Evolutionary conservation across 345 rosid genomes (phyloP).

Genomic region (Erysimum cheiranthoides): DNA sequence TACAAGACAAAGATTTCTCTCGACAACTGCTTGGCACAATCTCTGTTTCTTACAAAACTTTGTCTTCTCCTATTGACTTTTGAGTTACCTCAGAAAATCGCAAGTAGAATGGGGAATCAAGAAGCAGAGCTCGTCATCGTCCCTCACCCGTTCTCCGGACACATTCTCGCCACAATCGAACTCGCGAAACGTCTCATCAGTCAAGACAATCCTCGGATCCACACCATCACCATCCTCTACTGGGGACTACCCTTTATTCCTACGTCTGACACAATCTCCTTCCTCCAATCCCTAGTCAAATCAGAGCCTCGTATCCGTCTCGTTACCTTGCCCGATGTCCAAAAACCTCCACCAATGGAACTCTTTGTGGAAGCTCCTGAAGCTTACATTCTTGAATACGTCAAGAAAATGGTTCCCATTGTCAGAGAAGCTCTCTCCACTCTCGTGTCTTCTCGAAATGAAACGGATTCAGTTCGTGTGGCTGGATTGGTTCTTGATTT

Average conservation of each 20-base stretch:
- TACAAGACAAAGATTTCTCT: not conserved
- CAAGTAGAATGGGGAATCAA: slow-evolving; percentile 14
- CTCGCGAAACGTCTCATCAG: slow-evolving; percentile 49
- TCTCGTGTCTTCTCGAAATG: slow-evolving; percentile 17
- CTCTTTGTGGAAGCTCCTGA: slow-evolving; percentile 22
- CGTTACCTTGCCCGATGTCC: slow-evolving; percentile 16
- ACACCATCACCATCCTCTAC: slow-evolving; percentile 32
- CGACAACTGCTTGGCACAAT: not conserved
- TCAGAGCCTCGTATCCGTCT: slow-evolving; percentile 24
- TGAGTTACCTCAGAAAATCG: not conserved
- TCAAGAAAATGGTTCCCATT: slow-evolving; percentile 27
- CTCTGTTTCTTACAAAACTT: not conserved
- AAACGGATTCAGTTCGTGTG: slow-evolving; percentile 39
- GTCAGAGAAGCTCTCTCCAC: slow-evolving; percentile 15
- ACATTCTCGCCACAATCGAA: slow-evolving; percentile 52
- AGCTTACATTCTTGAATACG: slow-evolving; percentile 29
- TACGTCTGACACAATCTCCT: not conserved
- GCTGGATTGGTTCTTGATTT: slow-evolving; percentile 54
- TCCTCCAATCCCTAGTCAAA: slow-evolving; percentile 18
- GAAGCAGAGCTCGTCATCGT: slow-evolving; percentile 31
- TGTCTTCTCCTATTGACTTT: not conserved
- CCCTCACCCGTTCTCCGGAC: slow-evolving; percentile 43
- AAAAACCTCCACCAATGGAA: slow-evolving; percentile 34
- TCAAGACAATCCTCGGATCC: slow-evolving; percentile 33
- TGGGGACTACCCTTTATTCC: slow-evolving; percentile 33